phyloP scores from a whole-genome alignment of 1,284 basidiomycete species.

The Pholiota adiposa region DNA sequence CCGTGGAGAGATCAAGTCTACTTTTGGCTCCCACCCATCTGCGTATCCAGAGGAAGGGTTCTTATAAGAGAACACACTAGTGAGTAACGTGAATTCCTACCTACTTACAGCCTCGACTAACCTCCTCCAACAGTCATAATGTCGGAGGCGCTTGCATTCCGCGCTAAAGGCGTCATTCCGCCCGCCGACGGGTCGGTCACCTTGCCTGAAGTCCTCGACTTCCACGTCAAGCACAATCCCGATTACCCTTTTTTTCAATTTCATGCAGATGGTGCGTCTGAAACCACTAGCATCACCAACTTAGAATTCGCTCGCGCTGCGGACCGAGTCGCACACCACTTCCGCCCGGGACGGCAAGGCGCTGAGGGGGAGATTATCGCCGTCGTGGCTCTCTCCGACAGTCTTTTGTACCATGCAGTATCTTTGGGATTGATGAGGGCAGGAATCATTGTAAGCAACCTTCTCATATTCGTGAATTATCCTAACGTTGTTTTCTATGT shows the following conservation, averaged over 20 bases:
- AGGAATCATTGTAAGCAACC: constrained; percentile 30
- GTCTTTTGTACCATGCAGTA: constrained; percentile 38
- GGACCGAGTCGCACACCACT: constrained; percentile 34
- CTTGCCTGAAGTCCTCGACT: constrained; percentile 34
- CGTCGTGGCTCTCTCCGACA: constrained; percentile 37
- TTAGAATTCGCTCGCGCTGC: constrained; percentile 35
- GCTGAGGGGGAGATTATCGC: constrained; percentile 34
- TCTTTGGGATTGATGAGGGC: constrained; percentile 36
- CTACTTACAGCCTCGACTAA: not conserved
- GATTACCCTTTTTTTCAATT: constrained; percentile 29
- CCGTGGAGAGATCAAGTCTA: not conserved
- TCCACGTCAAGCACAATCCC: constrained; percentile 37
- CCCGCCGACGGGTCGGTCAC: constrained; percentile 27
- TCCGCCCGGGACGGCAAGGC: constrained; percentile 30
- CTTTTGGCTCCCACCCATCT: not conserved
- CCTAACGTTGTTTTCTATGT: constrained; percentile 5
- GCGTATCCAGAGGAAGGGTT: not conserved
- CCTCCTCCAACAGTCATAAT: not conserved
- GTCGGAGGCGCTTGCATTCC: not conserved
- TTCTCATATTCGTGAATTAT: not conserved
- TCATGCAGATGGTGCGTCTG: constrained; percentile 20
- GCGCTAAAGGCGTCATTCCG: constrained; percentile 12
- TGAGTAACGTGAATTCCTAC: not conserved
- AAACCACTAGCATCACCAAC: constrained; percentile 28
- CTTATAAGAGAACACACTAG: not conserved